Evolutionary conservation across 129 eudicot genomes (phyloP).

Genomic region (carrot (Daucus carota)): DH1_v3.0 NC_030388.2:27556001-27556500

Average conservation of each 20-base stretch:
- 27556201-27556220: too few species aligned
- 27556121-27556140: not conserved
- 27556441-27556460: not conserved
- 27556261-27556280: not conserved
- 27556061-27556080: constrained; percentile 32
- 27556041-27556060: constrained; percentile 26
- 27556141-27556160: not conserved
- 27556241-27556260: not conserved
- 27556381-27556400: constrained; percentile 12
- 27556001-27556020: constrained; percentile 44
- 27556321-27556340: too few species aligned
- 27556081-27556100: constrained; percentile 33
- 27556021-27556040: constrained; percentile 33
- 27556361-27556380: not conserved
- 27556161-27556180: too few species aligned
- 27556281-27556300: not conserved
- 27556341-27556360: too few species aligned
- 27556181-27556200: too few species aligned
- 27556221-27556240: not conserved
- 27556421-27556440: not conserved
- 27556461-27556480: not conserved
- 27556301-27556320: too few species aligned
- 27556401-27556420: constrained; percentile 7
- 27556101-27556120: constrained; percentile 26
- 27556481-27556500: not conserved